These are phyloP conservation scores for Incumbomyces delicatus DNA, from an alignment of 2,329 filamentous ascomycete genomes.

Conservation along the genomic window DNA sequence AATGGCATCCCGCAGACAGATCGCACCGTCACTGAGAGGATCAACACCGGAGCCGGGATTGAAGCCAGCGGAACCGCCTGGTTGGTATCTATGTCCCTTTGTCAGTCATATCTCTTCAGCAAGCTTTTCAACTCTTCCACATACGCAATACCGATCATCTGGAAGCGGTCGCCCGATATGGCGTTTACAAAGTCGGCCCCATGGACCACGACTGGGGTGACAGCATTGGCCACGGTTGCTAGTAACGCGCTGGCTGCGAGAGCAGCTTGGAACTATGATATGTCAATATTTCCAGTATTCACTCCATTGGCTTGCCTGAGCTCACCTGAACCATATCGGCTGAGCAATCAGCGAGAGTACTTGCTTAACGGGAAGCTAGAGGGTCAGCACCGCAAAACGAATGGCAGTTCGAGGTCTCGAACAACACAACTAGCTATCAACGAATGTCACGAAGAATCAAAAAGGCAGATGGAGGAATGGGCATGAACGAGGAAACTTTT, in stretches of 20 bases:
- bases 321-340: slow-evolving; percentile 16
- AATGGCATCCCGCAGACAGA: slow-evolving; percentile 53
- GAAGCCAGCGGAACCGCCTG: slow-evolving; percentile 51
- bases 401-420: slow-evolving; percentile 1
- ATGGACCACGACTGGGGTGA: slow-evolving; percentile 47
- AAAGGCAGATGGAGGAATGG: not conserved
- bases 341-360: not conserved
- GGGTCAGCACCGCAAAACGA: not conserved
- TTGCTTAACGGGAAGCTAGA: not conserved
- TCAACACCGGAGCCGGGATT: slow-evolving; percentile 40
- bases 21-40: slow-evolving; percentile 47
- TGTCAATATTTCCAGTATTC: slow-evolving; percentile 4
- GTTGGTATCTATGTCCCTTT: slow-evolving; percentile 43
- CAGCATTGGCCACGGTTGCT: slow-evolving; percentile 39
- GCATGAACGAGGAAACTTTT: slow-evolving; percentile 1
- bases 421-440: not conserved
- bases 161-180: slow-evolving; percentile 48
- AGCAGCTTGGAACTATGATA: slow-evolving; percentile 12
- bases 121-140: slow-evolving; percentile 15
- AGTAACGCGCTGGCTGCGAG: slow-evolving; percentile 31
- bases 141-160: slow-evolving; percentile 54
- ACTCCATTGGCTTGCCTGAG: not conserved
- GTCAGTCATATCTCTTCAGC: slow-evolving; percentile 10
- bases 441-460: slow-evolving; percentile 3
- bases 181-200: slow-evolving; percentile 54